Conservation (phyloP, 106 monocot genomes). For the Dioscorea zingiberensis region DNA sequence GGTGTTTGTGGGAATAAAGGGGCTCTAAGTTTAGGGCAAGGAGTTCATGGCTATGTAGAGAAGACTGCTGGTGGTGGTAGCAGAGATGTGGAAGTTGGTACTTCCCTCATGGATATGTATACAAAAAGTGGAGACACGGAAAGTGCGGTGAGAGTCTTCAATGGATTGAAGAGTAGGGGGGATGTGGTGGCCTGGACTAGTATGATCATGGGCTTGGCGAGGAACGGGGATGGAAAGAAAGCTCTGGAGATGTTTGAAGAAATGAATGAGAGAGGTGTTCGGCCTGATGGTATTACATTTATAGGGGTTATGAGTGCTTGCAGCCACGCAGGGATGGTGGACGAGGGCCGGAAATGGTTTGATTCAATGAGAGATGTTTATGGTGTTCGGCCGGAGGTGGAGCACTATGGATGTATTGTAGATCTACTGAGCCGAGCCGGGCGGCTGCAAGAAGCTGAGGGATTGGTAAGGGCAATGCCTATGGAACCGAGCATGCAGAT, state of each 20-base stretch:
- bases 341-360: slow-evolving; percentile 26
- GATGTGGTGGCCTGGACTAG: slow-evolving; percentile 41
- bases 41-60: slow-evolving; percentile 22
- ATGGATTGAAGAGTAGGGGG: slow-evolving; percentile 5
- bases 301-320: slow-evolving; percentile 32
- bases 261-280: slow-evolving; percentile 19
- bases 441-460: slow-evolving; percentile 24
- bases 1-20: slow-evolving; percentile 19
- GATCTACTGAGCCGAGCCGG: slow-evolving; percentile 39
- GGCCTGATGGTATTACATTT: slow-evolving; percentile 24
- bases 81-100: slow-evolving; percentile 7
- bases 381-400: slow-evolving; percentile 12
- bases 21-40: slow-evolving; percentile 10
- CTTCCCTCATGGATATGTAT: slow-evolving; percentile 34
- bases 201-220: slow-evolving; percentile 31
- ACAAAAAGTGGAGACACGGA: slow-evolving; percentile 26
- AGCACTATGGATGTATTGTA: slow-evolving; percentile 41
- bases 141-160: slow-evolving; percentile 18
- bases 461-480: slow-evolving; percentile 25
- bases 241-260: slow-evolving; percentile 21
- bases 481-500: slow-evolving; percentile 12
- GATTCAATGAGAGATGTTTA: slow-evolving; percentile 13
- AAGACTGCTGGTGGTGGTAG: background rate
- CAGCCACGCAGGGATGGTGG: slow-evolving; percentile 40
- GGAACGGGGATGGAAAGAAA: slow-evolving; percentile 21